Evolutionary conservation across 805 yeast genomes (phyloP).

Genomic region (Pichia occidentalis): DNA sequence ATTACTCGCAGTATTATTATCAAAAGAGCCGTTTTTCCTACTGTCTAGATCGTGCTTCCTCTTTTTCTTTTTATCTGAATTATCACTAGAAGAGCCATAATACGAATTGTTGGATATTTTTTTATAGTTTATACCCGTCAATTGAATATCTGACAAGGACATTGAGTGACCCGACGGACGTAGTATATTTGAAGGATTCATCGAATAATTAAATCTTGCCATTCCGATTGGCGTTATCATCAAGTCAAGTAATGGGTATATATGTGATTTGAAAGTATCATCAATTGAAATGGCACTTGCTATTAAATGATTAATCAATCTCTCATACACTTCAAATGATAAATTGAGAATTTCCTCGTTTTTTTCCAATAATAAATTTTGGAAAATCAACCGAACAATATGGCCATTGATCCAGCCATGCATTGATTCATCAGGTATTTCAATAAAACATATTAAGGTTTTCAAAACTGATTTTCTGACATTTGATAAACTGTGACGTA

Average conservation of each 20-base stretch:
- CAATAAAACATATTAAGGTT: slow-evolving; percentile 69
- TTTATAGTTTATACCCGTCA: slow-evolving; percentile 24
- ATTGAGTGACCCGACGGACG: slow-evolving; percentile 66
- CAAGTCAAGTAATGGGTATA: slow-evolving; percentile 54
- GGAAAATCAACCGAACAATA: slow-evolving; percentile 70
- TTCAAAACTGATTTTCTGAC: slow-evolving; percentile 85
- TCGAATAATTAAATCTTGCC: slow-evolving; percentile 77
- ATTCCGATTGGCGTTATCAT: slow-evolving; percentile 93
- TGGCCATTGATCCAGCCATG: slow-evolving; percentile 73
- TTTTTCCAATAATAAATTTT: slow-evolving; percentile 85
- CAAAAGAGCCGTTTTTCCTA: slow-evolving; percentile 31
- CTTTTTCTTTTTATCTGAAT: slow-evolving; percentile 14
- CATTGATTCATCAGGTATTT: slow-evolving; percentile 38
- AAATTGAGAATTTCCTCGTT: slow-evolving; percentile 62
- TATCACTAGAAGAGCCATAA: slow-evolving; percentile 1
- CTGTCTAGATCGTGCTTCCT: slow-evolving; percentile 33
- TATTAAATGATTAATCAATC: slow-evolving; percentile 43
- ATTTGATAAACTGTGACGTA: slow-evolving; percentile 87
- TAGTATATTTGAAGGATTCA: slow-evolving; percentile 69
- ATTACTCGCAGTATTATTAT: slow-evolving; percentile 8
- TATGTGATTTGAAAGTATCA: slow-evolving; percentile 47
- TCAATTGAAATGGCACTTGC: slow-evolving; percentile 39
- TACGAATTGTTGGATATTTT: slow-evolving; percentile 7
- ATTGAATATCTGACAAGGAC: slow-evolving; percentile 24
- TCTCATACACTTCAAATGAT: slow-evolving; percentile 55